phyloP scores from a whole-genome alignment of 176 grass and related monocot genomes.

The Oryza longistaminata region DNA sequence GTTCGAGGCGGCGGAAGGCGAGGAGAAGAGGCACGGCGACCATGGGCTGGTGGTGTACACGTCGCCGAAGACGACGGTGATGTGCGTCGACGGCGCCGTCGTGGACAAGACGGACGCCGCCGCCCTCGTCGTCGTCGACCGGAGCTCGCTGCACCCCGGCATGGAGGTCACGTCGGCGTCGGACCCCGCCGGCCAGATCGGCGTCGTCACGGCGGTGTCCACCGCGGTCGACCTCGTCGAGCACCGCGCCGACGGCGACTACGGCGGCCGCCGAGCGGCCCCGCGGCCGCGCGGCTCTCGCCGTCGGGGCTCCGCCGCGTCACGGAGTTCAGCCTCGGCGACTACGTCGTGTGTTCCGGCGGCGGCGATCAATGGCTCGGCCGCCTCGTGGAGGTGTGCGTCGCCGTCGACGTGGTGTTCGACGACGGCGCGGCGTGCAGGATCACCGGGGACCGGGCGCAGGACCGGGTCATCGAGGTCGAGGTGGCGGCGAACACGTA shows the following conservation, averaged over 20 bases:
- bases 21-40: no score
- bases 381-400: neutral
- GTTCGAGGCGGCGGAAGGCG: no score
- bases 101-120: neutral
- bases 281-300: neutral
- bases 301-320: neutral
- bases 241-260: no score
- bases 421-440: constrained; percentile 19
- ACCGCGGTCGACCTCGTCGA: neutral
- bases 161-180: neutral
- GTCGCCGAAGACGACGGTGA: no score
- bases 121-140: neutral
- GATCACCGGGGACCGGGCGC: neutral
- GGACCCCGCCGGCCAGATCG: no score
- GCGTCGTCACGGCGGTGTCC: no score
- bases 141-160: neutral
- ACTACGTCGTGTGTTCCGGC: neutral
- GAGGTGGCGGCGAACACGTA: accelerated
- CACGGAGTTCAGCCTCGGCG: neutral
- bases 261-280: no score
- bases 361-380: neutral
- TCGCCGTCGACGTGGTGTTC: constrained; percentile 12
- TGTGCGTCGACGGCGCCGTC: no score
- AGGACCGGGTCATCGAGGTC: neutral
- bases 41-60: no score